Evolutionary conservation across 2,329 filamentous ascomycete genomes (phyloP), one percentile per base, ranked within the genome.

Genomic region (Trichoderma breve): DNA sequence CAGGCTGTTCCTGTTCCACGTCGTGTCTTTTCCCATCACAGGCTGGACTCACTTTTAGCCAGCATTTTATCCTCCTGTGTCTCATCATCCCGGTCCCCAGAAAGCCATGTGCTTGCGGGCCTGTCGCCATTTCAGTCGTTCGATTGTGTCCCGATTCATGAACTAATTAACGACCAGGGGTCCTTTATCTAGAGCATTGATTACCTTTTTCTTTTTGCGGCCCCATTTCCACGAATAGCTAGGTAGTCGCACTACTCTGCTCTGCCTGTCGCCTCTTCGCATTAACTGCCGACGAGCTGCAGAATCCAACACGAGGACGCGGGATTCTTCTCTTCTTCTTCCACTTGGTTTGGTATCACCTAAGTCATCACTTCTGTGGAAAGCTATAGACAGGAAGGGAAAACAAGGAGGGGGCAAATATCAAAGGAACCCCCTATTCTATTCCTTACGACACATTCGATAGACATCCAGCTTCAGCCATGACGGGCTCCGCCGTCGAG

Each of bases 401-500:
- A 2, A 57, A 21, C 3, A 34, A 43, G 4, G 15, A 24, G 36
- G 32, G 24, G 39, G 3, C 39, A 15, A 57, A 30, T 28, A 3
- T 15, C 26, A 62, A 24, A 9, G 4, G 5, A 65, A 26, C 12
- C 6, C 18, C 36, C 34, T 55, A 39, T 30, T 15, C 28, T 26
- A 39, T 21, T 21, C 28, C 24, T 47, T 5, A 57, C 60, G 26
- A n/a, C 32, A 28, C 36, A 36, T 36, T 24, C 39, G 47, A 34
- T 26, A 36, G 32, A 53, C 15, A 26, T 18, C 14, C 57, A 28
- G 57, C 36, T 28, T 47, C 30, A 43, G 72, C 72, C 67, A 80
- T 79, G 78, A 73, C 78, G 32, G 76, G 75, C 73, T 72, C 78
- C 51, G 76, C 74, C 64, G 62, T 73, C 68, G 79, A 80, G 43